Percentiles rank a stretch among this genome's conserved stretches.
Evolutionary conservation across 495 filamentous ascomycete genomes (phyloP).

Genomic region (Articulospora tetracladia): DNA sequence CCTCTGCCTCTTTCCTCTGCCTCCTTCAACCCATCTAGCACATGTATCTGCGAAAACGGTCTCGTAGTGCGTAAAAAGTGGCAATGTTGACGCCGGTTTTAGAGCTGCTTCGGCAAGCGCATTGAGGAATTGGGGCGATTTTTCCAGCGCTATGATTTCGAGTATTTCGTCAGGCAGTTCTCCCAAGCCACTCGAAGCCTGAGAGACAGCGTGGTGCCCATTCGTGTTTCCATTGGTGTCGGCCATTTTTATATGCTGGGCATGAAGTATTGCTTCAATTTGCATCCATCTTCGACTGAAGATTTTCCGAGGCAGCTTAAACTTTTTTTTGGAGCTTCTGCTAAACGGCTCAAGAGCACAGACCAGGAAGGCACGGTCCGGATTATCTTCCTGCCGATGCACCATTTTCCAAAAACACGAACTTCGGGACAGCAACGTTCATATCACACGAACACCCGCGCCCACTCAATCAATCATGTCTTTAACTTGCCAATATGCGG

Average conservation of each 20-base stretch:
- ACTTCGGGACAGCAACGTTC: not conserved
- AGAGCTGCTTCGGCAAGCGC: conserved; percentile 64
- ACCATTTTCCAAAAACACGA: not conserved
- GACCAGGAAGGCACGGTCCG: no score
- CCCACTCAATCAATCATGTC: conserved; percentile 47
- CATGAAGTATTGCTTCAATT: not conserved
- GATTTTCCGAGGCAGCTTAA: not conserved
- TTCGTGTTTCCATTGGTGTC: conserved; percentile 31
- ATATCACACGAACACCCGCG: conserved; percentile 2
- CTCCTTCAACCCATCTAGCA: conserved; percentile 59
- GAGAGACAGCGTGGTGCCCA: conserved; percentile 35
- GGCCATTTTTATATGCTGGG: conserved; percentile 23
- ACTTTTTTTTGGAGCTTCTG: not conserved
- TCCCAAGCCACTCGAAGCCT: conserved; percentile 38
- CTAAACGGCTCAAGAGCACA: not conserved
- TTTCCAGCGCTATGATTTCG: conserved; percentile 57
- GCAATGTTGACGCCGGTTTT: conserved; percentile 57
- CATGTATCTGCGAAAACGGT: conserved; percentile 73
- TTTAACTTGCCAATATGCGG: conserved; percentile 51
- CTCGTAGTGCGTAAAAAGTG: conserved; percentile 67
- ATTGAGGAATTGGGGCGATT: conserved; percentile 63
- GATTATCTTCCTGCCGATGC: not conserved
- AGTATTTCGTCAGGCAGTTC: conserved; percentile 63
- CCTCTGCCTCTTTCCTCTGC: conserved; percentile 14
- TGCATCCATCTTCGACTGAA: not conserved